Evolutionary conservation across 2,329 filamentous ascomycete species (phyloP), one percentile per base, ranked within the genome.

Genomic region (Scortechinia acanthostroma): DNA sequence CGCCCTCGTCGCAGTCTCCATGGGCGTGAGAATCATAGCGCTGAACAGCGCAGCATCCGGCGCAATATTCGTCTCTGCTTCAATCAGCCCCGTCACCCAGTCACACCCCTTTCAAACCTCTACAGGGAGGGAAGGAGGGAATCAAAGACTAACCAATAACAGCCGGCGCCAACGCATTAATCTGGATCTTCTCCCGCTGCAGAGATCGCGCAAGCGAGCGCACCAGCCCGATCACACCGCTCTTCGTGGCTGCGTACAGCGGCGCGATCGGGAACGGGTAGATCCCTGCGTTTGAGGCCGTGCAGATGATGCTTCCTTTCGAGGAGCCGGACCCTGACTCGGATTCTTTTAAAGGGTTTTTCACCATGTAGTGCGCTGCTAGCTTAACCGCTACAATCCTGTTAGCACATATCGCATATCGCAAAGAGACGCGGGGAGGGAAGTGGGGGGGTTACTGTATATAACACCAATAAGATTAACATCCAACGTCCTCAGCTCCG

Each of bases 221-320:
- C 4, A 76, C 71, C 1, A 75, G 62, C 0, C 66, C 68, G n/a
- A 76, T 59, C 1, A 76, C 58, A 5, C 61, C 73, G 42, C 62
- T 58, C 49, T 77, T 76, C 13, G 66, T 63, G 2, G 66, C 62
- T 2, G 68, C 64, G 49, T 77, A 76, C 4, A 76, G 50, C 1
- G 73, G 73, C 2, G 70, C 69, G 2, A 69, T 63, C 0, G 71
- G 66, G 45, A 77, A 74, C 0, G 71, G 62, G 49, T 77, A 76
- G 1, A 76, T 43, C 0, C 73, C 73, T 2, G 70, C 71, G 52
- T 74, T 75, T 3, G 71, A 75, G 0, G 73, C 66, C 0, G 73
- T 76, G 58, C 71, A 75, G 43, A 76, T 62, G 35, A 77, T 72
- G 4, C 60, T 62, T 0, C 71, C 71, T 21, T 63, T 59, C n/a